Percentiles rank a stretch among this genome's conserved stretches.
Evolutionary conservation across 345 rosid species (phyloP).

Genomic region (Heritiera fomes): DNA sequence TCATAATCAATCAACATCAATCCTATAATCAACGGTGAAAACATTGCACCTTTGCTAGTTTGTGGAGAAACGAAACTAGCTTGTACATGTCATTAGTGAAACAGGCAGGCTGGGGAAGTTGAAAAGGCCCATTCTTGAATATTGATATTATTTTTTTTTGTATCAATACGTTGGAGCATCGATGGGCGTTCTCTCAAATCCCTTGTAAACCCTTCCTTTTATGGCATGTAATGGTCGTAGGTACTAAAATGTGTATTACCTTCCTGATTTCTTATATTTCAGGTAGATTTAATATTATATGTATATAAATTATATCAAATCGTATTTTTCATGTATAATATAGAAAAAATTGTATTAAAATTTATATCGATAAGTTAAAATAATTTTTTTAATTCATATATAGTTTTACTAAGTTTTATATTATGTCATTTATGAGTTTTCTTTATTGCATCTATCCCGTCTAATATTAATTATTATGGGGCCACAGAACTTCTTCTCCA

Average conservation of each 20-base stretch:
- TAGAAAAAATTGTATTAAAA: no score
- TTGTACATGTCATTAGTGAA: slow-evolving; percentile 8
- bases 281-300: background rate
- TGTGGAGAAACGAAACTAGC: background rate
- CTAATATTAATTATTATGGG: no score
- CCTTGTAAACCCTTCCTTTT: background rate
- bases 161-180: background rate
- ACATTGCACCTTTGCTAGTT: background rate
- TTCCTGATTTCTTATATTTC: background rate
- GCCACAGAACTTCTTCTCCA: no score
- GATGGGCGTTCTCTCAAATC: background rate
- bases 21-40: background rate
- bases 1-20: background rate
- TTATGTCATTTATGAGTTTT: no score
- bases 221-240: background rate
- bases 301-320: no score
- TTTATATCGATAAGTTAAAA: no score
- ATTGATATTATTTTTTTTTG: background rate
- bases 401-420: no score
- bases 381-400: no score
- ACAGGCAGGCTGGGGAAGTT: background rate
- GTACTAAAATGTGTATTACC: background rate
- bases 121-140: background rate
- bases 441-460: no score
- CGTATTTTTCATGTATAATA: no score